phyloP scores from a whole-genome alignment of 1,139 yeast genomes.

The Geotrichum aggregatum region DNA sequence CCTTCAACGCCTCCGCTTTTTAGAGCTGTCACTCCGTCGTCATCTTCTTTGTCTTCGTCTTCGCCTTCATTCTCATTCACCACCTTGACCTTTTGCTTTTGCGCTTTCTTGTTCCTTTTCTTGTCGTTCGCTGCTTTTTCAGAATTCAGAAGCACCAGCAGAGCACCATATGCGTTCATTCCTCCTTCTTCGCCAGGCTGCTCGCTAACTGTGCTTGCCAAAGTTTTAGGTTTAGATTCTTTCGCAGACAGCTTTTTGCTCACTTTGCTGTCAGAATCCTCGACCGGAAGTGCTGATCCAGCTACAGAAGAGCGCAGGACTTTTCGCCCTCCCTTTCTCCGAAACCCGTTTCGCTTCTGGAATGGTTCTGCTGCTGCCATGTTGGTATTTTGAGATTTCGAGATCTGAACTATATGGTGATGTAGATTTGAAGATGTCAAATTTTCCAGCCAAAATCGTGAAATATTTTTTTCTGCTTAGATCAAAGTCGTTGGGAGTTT shows the following conservation, averaged over 20 bases:
- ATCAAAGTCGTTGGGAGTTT: conserved; percentile 1
- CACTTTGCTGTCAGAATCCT: conserved; percentile 2
- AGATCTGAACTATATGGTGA: neutral
- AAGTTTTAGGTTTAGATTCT: conserved; percentile 31
- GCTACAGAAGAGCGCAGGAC: conserved; percentile 4
- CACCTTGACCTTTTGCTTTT: neutral
- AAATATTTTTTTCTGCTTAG: too few relatives aligned
- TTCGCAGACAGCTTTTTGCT: conserved; percentile 15
- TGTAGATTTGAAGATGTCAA: neutral
- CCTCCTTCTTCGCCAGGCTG: conserved; percentile 3
- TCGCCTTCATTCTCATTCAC: neutral
- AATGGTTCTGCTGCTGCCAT: conserved; percentile 2
- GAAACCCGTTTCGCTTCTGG: conserved; percentile 1
- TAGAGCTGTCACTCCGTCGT: conserved; percentile 10
- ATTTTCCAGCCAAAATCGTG: neutral
- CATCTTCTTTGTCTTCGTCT: conserved; percentile 19
- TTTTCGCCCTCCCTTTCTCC: conserved; percentile 16
- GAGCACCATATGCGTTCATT: conserved; percentile 62
- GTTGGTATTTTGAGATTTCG: neutral
- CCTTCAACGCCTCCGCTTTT: conserved; percentile 31
- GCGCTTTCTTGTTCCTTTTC: neutral
- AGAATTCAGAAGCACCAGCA: conserved; percentile 61
- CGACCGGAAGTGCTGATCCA: neutral
- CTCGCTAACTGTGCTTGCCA: conserved; percentile 34
- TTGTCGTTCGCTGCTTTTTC: conserved; percentile 41